Base-by-base conservation (phyloP, 1,139 yeast genomes). In the Blastobotrys aristatus region DNA sequence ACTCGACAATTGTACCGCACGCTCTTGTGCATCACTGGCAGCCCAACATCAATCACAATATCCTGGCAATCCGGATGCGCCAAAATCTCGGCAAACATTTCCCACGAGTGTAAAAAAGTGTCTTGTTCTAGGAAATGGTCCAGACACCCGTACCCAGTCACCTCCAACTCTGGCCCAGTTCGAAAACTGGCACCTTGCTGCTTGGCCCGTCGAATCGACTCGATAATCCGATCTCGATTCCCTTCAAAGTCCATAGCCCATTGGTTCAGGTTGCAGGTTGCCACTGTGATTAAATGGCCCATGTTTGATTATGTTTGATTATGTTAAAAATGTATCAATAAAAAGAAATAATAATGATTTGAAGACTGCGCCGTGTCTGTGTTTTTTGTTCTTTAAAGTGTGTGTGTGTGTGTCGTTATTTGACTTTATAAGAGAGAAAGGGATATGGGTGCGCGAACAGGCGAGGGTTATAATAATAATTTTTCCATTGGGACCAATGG, bases 221-320 rank as follows among this genome's bases (percentile, higher is more conserved):
- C 82, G 32, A 92, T 62, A 57, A 94, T 92, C 48, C 99, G 73
- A 61, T 89, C 96, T 49, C 96, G 76, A 66, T 94, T 94, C 4
- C 98, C 99, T 65, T 92, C 97, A 67, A 88, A 94, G 67, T 94
- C 99, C 52, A 94, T 74, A 0, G 98, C 96, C 99, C 99, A 94
- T 76, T 94, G 99, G 68, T 94, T 94, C 57, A 94, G 75, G 61
- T 66, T 77, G 64, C 83, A 78, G 2, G 83, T 78, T 1, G 83
- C 80, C 39, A 79, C 69, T 1, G 82, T 78, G 44, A 77, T 75
- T 16, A 76, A 58, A 43, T 76, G 80, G 4, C 77, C 76, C 82
- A 77, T 76, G 5, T 21, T 16, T n/a, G n/a, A n/a, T n/a, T n/a
- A n/a, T n/a, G n/a, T n/a, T n/a, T n/a, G n/a, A n/a, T n/a, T n/a